These are phyloP conservation scores for Acer negundo DNA, from an alignment of 345 rosid species.

Conservation along the genomic window DNA sequence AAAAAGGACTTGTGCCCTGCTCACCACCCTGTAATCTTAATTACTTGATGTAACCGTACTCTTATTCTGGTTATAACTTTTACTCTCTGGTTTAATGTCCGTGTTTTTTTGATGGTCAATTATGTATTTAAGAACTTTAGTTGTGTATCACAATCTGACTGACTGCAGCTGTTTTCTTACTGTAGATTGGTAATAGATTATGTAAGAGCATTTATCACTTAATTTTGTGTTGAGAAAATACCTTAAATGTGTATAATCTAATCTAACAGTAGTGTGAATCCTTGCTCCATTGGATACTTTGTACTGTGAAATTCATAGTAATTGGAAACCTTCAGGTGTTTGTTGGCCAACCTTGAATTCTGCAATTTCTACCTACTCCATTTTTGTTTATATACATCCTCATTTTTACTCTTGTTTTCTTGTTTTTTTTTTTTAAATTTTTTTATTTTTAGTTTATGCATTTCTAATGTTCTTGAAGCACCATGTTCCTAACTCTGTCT, in stretches of 20 bases:
- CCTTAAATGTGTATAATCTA: not conserved
- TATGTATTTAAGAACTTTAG: constrained; percentile 22
- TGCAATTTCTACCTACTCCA: constrained; percentile 15
- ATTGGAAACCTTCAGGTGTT: constrained; percentile 45
- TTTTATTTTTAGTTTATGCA: not conserved
- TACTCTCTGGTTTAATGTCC: constrained; percentile 1
- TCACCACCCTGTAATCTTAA: constrained; percentile 19
- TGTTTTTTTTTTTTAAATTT: not conserved
- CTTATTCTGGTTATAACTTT: constrained; percentile 7
- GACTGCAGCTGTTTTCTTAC: constrained; percentile 7
- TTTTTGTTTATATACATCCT: constrained; percentile 1
- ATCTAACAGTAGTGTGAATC: not conserved
- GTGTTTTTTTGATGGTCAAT: not conserved
- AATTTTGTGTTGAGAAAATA: constrained; percentile 10
- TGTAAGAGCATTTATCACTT: not conserved
- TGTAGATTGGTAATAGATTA: constrained; percentile 17
- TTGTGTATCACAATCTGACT: constrained; percentile 15
- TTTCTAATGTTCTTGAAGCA: constrained; percentile 10
- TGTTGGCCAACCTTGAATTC: constrained; percentile 52
- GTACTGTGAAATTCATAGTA: constrained; percentile 33
- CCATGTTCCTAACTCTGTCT: constrained; percentile 5
- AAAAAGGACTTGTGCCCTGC: not conserved
- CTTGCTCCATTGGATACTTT: constrained; percentile 24
- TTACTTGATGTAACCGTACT: constrained; percentile 21
- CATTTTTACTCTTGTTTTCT: constrained; percentile 4